Evolutionary conservation across 2,329 filamentous ascomycete species (phyloP).

Genomic region (Sporothrix globosa): DNA sequence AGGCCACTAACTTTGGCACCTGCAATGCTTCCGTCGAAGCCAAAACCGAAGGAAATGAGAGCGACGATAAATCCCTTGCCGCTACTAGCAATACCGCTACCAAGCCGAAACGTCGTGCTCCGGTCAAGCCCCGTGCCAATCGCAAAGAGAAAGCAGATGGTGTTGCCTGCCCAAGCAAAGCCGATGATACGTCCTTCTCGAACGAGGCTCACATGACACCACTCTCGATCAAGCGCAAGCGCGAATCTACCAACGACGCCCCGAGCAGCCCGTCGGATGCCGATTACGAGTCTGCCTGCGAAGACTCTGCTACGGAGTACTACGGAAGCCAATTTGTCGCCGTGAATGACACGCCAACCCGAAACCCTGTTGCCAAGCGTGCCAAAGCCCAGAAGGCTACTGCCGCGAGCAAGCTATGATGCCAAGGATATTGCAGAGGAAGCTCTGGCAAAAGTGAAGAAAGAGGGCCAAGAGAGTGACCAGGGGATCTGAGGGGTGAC

Average conservation of each 20-base stretch:
- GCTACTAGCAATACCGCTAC: not conserved
- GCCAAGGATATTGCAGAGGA: not conserved
- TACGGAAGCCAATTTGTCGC: not conserved
- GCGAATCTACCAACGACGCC: slow-evolving; percentile 30
- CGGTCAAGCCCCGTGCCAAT: slow-evolving; percentile 8
- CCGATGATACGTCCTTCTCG: not conserved
- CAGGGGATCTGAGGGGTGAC: not conserved
- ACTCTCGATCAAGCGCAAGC: slow-evolving; percentile 40
- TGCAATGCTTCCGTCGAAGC: not conserved
- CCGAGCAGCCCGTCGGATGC: not conserved
- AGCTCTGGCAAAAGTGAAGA: not conserved
- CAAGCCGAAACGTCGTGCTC: slow-evolving; percentile 13
- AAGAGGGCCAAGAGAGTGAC: not conserved
- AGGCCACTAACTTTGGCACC: not conserved
- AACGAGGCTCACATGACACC: slow-evolving; percentile 17
- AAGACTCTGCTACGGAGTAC: not conserved
- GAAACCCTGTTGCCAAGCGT: slow-evolving; percentile 24
- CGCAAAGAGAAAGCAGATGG: not conserved
- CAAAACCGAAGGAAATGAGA: not conserved
- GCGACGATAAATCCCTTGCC: not conserved
- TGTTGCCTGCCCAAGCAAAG: not conserved
- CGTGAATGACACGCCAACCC: not conserved
- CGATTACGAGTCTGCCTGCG: not conserved
- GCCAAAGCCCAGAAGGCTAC: slow-evolving; percentile 24
- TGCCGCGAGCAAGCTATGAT: slow-evolving; percentile 9